A percentile compares a stretch with the other conserved stretches of the same genome.
phyloP scores from a whole-genome alignment of 768 basidiomycete species.

The Mrakia hoshinonis region DNA sequence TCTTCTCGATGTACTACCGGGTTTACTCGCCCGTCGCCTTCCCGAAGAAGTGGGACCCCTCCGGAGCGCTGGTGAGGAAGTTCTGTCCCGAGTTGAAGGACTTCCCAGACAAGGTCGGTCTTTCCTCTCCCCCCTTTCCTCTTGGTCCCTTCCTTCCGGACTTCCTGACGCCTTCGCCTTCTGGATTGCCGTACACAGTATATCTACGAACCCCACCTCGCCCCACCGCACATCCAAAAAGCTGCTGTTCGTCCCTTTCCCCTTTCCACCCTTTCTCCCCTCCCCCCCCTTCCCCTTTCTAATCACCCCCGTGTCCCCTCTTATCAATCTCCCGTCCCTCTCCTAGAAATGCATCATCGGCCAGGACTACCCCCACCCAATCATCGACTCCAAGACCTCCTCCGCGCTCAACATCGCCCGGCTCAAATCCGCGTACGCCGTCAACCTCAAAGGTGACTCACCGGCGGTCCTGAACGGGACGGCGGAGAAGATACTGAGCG shows the following conservation, averaged over 20 bases:
- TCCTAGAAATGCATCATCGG: constrained; percentile 40
- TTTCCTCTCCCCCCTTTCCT: neutral
- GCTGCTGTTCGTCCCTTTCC: constrained; percentile 31
- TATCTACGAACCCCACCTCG: constrained; percentile 42
- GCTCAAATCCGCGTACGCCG: constrained; percentile 39
- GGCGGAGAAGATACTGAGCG: constrained; percentile 33
- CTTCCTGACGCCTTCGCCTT: neutral
- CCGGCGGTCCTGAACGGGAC: constrained; percentile 39
- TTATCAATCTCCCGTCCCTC: neutral
- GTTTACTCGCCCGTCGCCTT: constrained; percentile 27
- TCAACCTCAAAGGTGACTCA: constrained; percentile 39
- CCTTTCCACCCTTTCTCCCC: neutral
- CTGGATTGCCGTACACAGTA: constrained; percentile 31
- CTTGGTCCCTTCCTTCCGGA: neutral
- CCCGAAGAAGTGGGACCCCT: constrained; percentile 39
- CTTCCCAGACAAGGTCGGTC: constrained; percentile 42
- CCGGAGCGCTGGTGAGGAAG: constrained; percentile 39
- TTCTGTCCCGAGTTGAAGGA: constrained; percentile 43
- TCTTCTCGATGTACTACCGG: constrained; percentile 22
- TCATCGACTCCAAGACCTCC: constrained; percentile 39
- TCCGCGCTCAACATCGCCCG: constrained; percentile 37
- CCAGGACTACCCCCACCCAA: constrained; percentile 40
- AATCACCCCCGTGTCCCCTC: neutral
- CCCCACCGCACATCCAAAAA: constrained; percentile 37
- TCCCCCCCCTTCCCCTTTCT: neutral